Base-by-base conservation (phyloP, 176 grass and related monocot genomes). In the Saccharum officinarum region DNA sequence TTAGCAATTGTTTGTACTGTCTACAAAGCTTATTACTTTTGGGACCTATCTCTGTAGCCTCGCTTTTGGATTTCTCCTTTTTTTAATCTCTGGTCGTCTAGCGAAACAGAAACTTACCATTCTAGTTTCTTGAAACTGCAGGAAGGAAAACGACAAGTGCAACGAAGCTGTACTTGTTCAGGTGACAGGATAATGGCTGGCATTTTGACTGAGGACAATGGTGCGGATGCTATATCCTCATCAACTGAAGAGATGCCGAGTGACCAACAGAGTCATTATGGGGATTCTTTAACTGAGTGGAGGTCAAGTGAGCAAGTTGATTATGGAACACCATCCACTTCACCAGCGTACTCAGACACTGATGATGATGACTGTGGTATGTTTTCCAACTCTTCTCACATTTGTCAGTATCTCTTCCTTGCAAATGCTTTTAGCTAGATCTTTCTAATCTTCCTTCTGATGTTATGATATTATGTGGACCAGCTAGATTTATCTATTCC, bases 281-380 rank as follows among this genome's bases (percentile, higher is more conserved):
- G 89, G 33, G 96, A 98, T 46, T 95, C 91, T 71, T 80, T 93
- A 63, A 76, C 85, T 37, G 95, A 98, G 71, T 98, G 95, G 95
- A 82, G 96, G 60, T 95, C 91, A 28, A 90, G 83, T 42, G 96
- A 98, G 41, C 96, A 98, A 78, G 93, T 95, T 45, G 96, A 98
- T 79, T 95, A 98, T 81, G 93, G 91, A 68, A 98, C 90, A 76
- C 89, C 96, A 61, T 98, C 96, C 14, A 98, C 96, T 88, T 95
- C 96, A 16, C 96, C 93, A 42, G 89, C 91, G 60, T 98, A 95
- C 76, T 95, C 90, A 2, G 93, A 95, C 78, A 98, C 83, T 28
- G 93, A 95, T 2, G 96, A 95, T 0, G 91, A 95, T 66, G 96
- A 94, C 86, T 95, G 83, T 10, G 96, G 96, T 98, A 80, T 82